phyloP scores from a whole-genome alignment of 345 rosid species.

The Hibiscus trionum region DNA sequence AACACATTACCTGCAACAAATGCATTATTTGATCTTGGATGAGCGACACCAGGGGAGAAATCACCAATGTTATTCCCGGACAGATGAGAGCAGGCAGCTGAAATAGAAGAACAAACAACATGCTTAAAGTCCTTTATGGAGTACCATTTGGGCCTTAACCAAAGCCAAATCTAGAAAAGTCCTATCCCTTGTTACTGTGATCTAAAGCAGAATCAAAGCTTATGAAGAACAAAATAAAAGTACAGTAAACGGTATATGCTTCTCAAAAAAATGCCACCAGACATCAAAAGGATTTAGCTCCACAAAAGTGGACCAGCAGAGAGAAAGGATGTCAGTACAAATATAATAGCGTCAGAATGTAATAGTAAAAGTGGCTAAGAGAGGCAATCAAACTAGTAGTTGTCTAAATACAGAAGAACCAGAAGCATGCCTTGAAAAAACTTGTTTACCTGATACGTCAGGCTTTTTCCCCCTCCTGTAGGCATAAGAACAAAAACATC shows the following conservation, averaged over 20 bases:
- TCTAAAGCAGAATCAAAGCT: neutral
- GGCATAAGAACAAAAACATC: conserved; percentile 99
- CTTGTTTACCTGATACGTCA: conserved; percentile 77
- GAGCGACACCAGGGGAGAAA: conserved; percentile 92
- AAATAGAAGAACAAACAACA: conserved; percentile 19
- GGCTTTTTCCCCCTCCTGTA: conserved; percentile 98
- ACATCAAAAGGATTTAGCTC: neutral
- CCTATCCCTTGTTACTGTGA: neutral
- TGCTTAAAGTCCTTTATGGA: conserved; percentile 13
- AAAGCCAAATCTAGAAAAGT: neutral
- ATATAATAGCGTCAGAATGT: neutral
- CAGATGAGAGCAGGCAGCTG: conserved; percentile 92
- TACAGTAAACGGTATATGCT: neutral
- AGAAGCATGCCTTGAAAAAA: conserved; percentile 11
- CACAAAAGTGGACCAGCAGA: neutral
- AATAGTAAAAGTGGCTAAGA: conserved; percentile 1
- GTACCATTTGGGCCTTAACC: neutral
- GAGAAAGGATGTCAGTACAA: neutral
- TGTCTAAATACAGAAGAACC: conserved; percentile 10
- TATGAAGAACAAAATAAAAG: neutral
- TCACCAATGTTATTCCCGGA: conserved; percentile 87
- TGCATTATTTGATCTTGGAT: conserved; percentile 99
- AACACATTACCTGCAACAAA: conserved; percentile 64
- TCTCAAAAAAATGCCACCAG: neutral
- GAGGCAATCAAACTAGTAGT: conserved; percentile 5